A percentile compares a stretch with the other conserved stretches of the same genome.
Conservation (phyloP, 176 grass and related monocot species). For the Oryza australiensis region DNA sequence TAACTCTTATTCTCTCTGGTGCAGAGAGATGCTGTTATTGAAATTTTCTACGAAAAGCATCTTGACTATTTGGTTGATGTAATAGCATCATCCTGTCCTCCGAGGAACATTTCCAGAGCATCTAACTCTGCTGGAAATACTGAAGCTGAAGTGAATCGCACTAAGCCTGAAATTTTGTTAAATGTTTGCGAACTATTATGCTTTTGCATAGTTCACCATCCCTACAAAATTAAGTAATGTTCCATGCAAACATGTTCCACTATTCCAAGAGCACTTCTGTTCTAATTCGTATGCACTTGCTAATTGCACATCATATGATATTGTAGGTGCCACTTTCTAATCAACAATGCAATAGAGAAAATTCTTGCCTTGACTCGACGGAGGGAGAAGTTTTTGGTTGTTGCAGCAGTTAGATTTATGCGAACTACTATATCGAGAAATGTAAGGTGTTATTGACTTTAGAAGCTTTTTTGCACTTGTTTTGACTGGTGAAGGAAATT, state of each 20-base stretch:
- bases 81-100: constrained; percentile 85
- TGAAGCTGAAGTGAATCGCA: constrained; percentile 46
- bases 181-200: constrained; percentile 96
- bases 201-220: constrained; percentile 97
- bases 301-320: constrained; percentile 38
- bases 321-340: constrained; percentile 90
- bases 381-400: constrained; percentile 87
- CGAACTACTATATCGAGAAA: constrained; percentile 93
- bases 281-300: constrained; percentile 32
- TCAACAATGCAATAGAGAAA: constrained; percentile 95
- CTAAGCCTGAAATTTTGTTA: constrained; percentile 88
- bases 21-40: constrained; percentile 90
- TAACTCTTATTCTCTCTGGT: constrained; percentile 43
- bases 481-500: constrained; percentile 5
- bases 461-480: neutral
- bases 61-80: constrained; percentile 92
- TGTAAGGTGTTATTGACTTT: constrained; percentile 51
- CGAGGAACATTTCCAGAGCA: constrained; percentile 38
- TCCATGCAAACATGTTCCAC: constrained; percentile 28
- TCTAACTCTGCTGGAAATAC: constrained; percentile 35
- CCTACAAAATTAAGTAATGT: constrained; percentile 90
- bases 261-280: constrained; percentile 25
- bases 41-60: constrained; percentile 98
- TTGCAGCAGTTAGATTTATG: constrained; percentile 95
- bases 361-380: constrained; percentile 75